These are phyloP conservation scores for Tetrahymena malaccensis DNA, from an alignment of 73 alveolate genomes.

Conservation along the genomic window DNA sequence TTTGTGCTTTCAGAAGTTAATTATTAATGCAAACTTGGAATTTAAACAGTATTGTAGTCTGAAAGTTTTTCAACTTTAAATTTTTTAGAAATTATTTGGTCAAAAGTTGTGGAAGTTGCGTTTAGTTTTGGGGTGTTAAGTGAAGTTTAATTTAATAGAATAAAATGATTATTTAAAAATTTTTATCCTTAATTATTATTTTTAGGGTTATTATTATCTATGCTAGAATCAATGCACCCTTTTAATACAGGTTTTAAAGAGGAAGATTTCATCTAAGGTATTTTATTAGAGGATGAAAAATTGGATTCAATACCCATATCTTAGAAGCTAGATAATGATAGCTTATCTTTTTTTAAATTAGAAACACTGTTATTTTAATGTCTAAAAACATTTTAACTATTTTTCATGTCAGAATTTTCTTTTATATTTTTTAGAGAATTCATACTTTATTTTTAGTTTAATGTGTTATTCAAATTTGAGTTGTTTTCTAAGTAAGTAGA, in stretches of 20 bases:
- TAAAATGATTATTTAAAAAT: neutral
- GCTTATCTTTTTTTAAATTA: neutral
- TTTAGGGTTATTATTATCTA: neutral
- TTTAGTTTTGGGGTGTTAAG: neutral
- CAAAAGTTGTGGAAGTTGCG: neutral
- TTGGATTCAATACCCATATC: neutral
- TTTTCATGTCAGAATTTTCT: too few species aligned
- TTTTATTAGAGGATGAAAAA: neutral
- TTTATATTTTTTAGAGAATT: neutral
- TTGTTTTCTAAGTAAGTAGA: neutral
- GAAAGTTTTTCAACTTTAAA: neutral
- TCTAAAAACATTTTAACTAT: too few species aligned
- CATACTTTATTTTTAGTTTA: too few species aligned
- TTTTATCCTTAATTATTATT: neutral
- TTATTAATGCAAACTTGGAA: neutral
- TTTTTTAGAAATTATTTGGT: neutral
- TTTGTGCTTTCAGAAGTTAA: neutral
- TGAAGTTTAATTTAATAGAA: neutral
- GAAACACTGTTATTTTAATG: neutral
- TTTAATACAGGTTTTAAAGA: neutral
- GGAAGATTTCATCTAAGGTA: neutral
- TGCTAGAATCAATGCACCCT: neutral
- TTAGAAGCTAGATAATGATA: neutral
- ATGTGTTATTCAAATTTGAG: neutral
- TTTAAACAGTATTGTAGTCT: neutral